A percentile compares a stretch with the other conserved stretches of the same genome.
These are phyloP conservation scores for Hibiscus syriacus DNA, from an alignment of 345 rosid species.

Conservation along the genomic window DNA sequence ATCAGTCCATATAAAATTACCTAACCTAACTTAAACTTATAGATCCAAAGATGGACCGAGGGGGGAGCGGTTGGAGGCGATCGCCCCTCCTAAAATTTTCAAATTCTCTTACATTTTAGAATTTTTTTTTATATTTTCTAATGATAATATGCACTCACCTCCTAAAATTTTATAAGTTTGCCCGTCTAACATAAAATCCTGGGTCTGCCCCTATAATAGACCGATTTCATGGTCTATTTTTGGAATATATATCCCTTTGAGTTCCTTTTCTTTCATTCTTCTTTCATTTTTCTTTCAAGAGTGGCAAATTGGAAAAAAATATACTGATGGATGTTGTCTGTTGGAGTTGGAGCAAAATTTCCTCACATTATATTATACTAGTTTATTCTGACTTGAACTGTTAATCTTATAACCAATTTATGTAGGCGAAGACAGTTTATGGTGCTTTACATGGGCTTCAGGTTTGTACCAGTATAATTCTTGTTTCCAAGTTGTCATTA, in stretches of 20 bases:
- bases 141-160: no score
- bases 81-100: no score
- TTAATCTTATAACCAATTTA: constrained; percentile 6
- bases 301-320: neutral
- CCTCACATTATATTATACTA: neutral
- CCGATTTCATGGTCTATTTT: neutral
- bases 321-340: neutral
- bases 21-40: no score
- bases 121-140: no score
- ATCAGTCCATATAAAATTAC: neutral
- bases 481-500: neutral
- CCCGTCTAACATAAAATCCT: no score
- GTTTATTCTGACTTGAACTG: neutral
- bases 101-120: no score
- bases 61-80: no score
- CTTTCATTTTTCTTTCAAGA: neutral
- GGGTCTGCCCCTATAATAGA: no score
- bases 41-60: no score
- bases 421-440: constrained; percentile 58
- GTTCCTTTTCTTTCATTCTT: neutral
- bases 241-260: neutral
- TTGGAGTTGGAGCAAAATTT: neutral
- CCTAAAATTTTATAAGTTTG: no score
- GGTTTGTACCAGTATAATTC: constrained; percentile 28
- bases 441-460: constrained; percentile 76